Evolutionary conservation across 805 yeast genomes (phyloP), one percentile per base, ranked within the genome.

Genomic region (Pichia californica): DNA sequence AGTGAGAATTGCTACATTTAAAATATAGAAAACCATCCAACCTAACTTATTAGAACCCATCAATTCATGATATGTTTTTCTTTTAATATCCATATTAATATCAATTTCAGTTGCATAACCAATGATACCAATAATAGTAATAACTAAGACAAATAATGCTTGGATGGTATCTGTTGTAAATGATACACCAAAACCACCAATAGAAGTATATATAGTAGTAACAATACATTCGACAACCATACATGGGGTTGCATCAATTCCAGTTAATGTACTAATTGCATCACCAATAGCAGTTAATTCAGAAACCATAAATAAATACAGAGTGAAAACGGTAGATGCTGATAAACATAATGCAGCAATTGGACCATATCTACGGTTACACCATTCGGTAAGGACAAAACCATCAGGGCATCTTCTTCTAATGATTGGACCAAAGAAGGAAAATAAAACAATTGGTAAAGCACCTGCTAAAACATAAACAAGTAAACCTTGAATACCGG

Each of bases 351-450:
- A 66, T 1, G 87, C 83, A 3, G 95, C 71, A 14, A 81, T 63
- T 5, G 70, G 58, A 2, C 96, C 97, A 59, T 73, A 89, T 52
- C 96, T 69, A 37, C 76, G 77, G 57, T 86, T 76, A n/a, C 87
- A 91, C 97, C 97, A 89, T 59, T 89, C 96, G 5, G 96, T 88
- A 52, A 89, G 67, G 23, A 89, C 88, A 60, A 89, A 89, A 3
- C 96, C 97, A 8, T 85, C 77, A 0, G 97, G 97, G 53, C 95
- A 85, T 52, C 75, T 74, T 46, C 69, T 74, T 51, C 96, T 71
- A 46, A 89, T 81, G 9, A 79, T 58, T 1, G 97, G 96, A 0
- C 96, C 96, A 46, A 85, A 64, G 41, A 75, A 73, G 1, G 93
- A 86, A 68, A 89, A 89, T n/a, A 86, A 63, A 47, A 85, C 70